phyloP scores from a whole-genome alignment of 2,329 filamentous ascomycete genomes.

The Tolypocladium tundrense region DNA sequence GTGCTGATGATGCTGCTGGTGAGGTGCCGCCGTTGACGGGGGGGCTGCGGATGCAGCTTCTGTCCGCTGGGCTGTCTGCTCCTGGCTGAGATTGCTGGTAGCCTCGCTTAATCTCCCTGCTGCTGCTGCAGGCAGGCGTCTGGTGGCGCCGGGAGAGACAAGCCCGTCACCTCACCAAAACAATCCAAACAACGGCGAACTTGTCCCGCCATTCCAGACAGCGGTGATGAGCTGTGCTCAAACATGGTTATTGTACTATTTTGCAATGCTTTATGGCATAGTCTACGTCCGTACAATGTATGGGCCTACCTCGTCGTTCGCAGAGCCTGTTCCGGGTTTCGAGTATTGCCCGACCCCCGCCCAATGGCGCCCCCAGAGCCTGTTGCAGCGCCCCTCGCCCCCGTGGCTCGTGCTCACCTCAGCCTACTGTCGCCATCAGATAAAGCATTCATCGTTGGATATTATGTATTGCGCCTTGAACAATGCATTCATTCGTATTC shows the following conservation, averaged over 20 bases:
- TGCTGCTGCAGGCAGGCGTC: background rate
- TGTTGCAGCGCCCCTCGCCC: background rate
- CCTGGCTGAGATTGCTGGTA: conserved; percentile 1
- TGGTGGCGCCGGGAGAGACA: background rate
- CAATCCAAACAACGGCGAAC: background rate
- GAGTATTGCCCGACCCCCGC: background rate
- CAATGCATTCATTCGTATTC: background rate
- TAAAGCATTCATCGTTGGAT: background rate
- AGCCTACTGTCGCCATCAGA: background rate
- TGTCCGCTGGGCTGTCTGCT: background rate
- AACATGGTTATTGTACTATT: background rate
- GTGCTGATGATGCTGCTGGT: background rate
- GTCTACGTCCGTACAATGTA: background rate
- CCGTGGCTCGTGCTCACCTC: background rate
- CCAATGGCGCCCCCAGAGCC: background rate
- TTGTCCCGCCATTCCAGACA: background rate
- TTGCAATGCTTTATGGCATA: background rate
- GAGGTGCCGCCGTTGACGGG: background rate
- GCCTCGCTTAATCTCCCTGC: conserved; percentile 1
- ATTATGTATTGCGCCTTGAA: background rate
- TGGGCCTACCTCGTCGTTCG: background rate
- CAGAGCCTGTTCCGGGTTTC: background rate
- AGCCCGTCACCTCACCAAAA: background rate
- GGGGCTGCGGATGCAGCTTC: background rate
- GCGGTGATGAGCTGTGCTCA: background rate